Base-by-base conservation (phyloP, 2,329 filamentous ascomycete genomes). In the Phoma sp. region DNA sequence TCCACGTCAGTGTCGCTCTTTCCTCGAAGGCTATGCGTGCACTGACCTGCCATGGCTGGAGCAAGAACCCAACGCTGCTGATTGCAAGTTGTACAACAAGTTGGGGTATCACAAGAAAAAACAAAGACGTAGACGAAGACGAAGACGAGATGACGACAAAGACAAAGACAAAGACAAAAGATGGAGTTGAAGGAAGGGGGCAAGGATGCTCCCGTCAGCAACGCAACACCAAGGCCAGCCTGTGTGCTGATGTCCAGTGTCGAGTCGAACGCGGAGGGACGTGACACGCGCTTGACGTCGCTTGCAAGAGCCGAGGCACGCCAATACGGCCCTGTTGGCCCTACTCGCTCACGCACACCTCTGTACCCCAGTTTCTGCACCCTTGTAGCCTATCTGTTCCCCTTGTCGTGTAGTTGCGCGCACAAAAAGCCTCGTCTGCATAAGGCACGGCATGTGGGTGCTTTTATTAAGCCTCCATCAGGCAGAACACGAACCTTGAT, bases 1-100 rank as follows among this genome's bases (percentile, higher is more conserved):
- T 47, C 43, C 43, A n/a, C 4, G 35, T 54, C 40, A 56, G 35
- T 10, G n/a, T 31, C 6, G 21, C 17, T 48, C 4, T 22, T 37
- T 1, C 19, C 15, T 22, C 1, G 15, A 35, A 9, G 35, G 22
- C n/a, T 27, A 27, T 27, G 21, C 29, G 12, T 13, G 12, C 41
- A 39, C 47, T 49, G 44, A 61, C 61, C 50, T 27, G 55, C 41
- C 61, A 61, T 63, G 37, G 27, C 54, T 21, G 29, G n/a, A 4
- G 25, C 40, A 13, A 22, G 33, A 31, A 17, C 27, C 21, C 6
- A 22, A 19, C 13, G 33, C 33, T 35, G 12, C 33, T 19, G 10
- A 22, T n/a, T 12, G 31, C 29, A n/a, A 27, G 31, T 36, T 17
- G 10, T 29, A 37, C 21, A 39, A 45, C 33, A 24, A 3, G 15